Evolutionary conservation across 495 filamentous ascomycete species (phyloP).

Genomic region (Clavariopsis aquatica): DNA sequence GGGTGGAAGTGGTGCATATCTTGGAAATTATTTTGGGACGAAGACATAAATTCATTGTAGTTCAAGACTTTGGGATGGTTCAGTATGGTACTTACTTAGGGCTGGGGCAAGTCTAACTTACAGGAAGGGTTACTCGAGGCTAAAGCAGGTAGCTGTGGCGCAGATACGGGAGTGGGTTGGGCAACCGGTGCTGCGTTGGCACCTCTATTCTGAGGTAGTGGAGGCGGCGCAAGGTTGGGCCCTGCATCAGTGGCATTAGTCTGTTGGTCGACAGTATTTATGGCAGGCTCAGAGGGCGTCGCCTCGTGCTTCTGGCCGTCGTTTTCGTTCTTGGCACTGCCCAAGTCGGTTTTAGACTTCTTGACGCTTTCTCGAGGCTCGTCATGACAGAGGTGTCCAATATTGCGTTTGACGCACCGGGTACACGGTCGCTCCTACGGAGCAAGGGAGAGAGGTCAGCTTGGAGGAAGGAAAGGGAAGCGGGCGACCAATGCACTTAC

Average conservation of each 20-base stretch:
- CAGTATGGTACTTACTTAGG: conserved; percentile 16
- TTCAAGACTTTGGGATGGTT: conserved; percentile 55
- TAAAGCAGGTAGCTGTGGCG: conserved; percentile 41
- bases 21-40: conserved; percentile 77
- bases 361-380: conserved; percentile 83
- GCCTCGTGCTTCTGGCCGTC: conserved; percentile 29
- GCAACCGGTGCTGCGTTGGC: conserved; percentile 43
- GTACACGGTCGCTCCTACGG: conserved; percentile 90
- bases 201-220: conserved; percentile 35
- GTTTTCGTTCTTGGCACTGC: conserved; percentile 59
- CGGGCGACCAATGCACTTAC: conserved; percentile 61
- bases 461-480: conserved; percentile 8
- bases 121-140: conserved; percentile 66
- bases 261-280: conserved; percentile 30
- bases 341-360: conserved; percentile 69
- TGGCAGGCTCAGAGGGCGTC: conserved; percentile 27
- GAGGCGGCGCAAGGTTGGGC: conserved; percentile 38
- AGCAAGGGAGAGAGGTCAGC: conserved; percentile 41
- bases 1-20: conserved; percentile 94
- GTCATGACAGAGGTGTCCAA: conserved; percentile 97
- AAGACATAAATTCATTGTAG: conserved; percentile 68
- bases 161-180: conserved; percentile 50
- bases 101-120: conserved; percentile 55
- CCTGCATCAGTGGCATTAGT: conserved; percentile 36
- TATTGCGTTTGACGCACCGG: conserved; percentile 97